These are phyloP conservation scores for Pelargonium citronellum DNA, from an alignment of 441 rosid species.

Conservation along the genomic window DNA sequence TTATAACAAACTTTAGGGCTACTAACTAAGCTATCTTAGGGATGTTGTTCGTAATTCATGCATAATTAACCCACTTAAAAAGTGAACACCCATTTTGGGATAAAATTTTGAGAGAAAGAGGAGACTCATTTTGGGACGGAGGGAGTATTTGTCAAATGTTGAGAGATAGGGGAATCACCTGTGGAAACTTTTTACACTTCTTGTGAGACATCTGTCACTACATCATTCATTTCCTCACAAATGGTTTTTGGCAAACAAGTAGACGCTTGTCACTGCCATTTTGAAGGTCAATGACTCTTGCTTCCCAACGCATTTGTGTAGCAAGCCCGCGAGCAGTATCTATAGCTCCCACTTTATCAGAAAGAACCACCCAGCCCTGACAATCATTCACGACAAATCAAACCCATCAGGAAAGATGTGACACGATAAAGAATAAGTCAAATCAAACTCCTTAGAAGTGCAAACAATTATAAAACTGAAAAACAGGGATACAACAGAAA, in stretches of 20 bases:
- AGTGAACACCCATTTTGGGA: no score
- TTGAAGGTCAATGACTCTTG: conserved; percentile 86
- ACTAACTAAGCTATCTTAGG: no score
- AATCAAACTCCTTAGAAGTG: conserved; percentile 1
- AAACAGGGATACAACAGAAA: conserved; percentile 18
- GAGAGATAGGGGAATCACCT: conserved; percentile 27
- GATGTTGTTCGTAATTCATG: no score
- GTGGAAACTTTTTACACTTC: conserved; percentile 34
- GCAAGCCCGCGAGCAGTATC: conserved; percentile 77
- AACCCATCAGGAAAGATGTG: neutral
- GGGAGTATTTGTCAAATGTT: neutral
- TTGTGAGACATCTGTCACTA: conserved; percentile 18
- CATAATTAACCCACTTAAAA: no score
- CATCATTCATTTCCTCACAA: conserved; percentile 56
- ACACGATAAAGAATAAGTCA: conserved; percentile 2
- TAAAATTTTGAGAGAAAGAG: no score
- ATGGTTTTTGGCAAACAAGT: conserved; percentile 93
- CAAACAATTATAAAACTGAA: conserved; percentile 1
- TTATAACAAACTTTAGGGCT: no score
- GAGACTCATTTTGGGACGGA: no score
- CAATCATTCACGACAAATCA: conserved; percentile 11
- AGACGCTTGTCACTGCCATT: conserved; percentile 92
- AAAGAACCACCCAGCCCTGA: conserved; percentile 87
- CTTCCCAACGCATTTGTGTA: conserved; percentile 86
- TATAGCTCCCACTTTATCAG: conserved; percentile 64